Evolutionary conservation across 352 stramenopile genomes (phyloP).

Genomic region (Phytophthora pinifolia): DNA sequence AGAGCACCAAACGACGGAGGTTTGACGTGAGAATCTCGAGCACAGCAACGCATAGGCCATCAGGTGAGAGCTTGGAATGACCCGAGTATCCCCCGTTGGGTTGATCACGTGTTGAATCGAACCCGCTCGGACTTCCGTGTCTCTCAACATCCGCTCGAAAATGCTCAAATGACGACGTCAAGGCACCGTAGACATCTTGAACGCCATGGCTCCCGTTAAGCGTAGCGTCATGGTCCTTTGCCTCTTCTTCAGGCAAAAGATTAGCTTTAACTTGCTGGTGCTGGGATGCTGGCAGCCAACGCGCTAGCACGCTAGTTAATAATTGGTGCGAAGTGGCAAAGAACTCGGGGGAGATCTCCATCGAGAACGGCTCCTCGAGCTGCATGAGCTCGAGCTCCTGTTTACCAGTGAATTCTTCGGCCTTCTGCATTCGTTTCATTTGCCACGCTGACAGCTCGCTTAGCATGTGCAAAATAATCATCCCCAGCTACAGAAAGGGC

Average conservation of each 20-base stretch:
- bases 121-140: neutral
- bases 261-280: constrained; percentile 6
- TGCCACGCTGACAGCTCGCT: constrained; percentile 84
- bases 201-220: constrained; percentile 7
- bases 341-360: constrained; percentile 78
- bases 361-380: constrained; percentile 80
- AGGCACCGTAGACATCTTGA: constrained; percentile 28
- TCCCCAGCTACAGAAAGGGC: constrained; percentile 49
- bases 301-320: constrained; percentile 53
- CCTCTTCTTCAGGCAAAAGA: constrained; percentile 20
- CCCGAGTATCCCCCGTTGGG: constrained; percentile 1
- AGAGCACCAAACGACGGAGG: constrained; percentile 79
- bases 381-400: constrained; percentile 70
- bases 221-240: constrained; percentile 14
- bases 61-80: constrained; percentile 41
- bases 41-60: constrained; percentile 68
- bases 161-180: constrained; percentile 23
- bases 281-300: constrained; percentile 47
- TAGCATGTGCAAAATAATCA: constrained; percentile 71
- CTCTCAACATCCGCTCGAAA: constrained; percentile 14
- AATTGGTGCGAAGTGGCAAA: constrained; percentile 74
- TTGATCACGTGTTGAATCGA: constrained; percentile 5
- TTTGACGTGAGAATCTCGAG: constrained; percentile 81
- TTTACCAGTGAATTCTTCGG: constrained; percentile 74
- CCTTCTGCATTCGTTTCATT: constrained; percentile 90